Conservation (phyloP, 2,329 filamentous ascomycete species). For the Monosporascus sp. region DNA sequence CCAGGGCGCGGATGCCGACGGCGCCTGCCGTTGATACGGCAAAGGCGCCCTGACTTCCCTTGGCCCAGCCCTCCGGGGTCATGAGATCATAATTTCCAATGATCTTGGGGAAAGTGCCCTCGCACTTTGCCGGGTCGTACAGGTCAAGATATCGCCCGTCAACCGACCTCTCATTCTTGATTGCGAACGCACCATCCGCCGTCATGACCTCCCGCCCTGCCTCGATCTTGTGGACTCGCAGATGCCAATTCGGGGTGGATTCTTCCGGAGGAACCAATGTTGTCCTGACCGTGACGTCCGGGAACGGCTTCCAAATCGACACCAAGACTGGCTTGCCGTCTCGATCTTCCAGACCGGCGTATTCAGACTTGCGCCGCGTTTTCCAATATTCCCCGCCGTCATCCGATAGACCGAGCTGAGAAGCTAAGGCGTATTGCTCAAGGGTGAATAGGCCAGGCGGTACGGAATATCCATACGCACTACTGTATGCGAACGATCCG, state of each 20-base stretch:
- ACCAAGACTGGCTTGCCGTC: conserved; percentile 55
- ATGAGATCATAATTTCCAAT: conserved; percentile 56
- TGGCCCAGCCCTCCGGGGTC: conserved; percentile 47
- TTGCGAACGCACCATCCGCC: conserved; percentile 70
- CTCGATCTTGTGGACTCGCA: conserved; percentile 57
- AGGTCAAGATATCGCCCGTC: conserved; percentile 46
- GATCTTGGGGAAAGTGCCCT: conserved; percentile 49
- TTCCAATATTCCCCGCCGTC: conserved; percentile 78
- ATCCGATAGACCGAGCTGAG: conserved; percentile 69
- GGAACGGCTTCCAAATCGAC: conserved; percentile 65
- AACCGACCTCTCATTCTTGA: conserved; percentile 46
- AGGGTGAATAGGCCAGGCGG: conserved; percentile 70
- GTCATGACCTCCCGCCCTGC: conserved; percentile 60
- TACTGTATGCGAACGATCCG: conserved; percentile 72
- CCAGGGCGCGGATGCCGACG: conserved; percentile 53
- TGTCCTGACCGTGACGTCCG: conserved; percentile 61
- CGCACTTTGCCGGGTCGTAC: conserved; percentile 39
- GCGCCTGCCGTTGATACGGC: conserved; percentile 49
- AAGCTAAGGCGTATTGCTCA: conserved; percentile 71
- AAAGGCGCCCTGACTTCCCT: conserved; percentile 47
- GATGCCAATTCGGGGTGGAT: conserved; percentile 61
- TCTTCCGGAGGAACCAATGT: conserved; percentile 58
- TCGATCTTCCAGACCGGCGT: conserved; percentile 55
- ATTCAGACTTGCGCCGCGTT: conserved; percentile 61
- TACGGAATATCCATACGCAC: conserved; percentile 71